phyloP scores from a whole-genome alignment of 441 rosid genomes.

The Croton laevigatus region DNA sequence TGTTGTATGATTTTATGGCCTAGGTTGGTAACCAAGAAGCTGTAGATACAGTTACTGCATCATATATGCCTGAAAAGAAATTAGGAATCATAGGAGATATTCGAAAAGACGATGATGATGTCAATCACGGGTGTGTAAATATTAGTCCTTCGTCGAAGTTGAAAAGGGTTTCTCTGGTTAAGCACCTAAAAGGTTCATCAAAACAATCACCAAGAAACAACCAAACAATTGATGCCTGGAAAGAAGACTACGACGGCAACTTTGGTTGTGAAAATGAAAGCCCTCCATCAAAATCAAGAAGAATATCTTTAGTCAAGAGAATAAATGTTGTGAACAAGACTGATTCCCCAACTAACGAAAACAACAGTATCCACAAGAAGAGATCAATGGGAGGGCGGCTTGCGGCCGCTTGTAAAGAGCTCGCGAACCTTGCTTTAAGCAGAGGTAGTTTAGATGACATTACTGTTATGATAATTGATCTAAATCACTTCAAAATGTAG shows the following conservation, averaged over 20 bases:
- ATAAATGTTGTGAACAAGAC: constrained; percentile 28
- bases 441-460: constrained; percentile 83
- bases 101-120: constrained; percentile 28
- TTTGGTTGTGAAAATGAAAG: constrained; percentile 40
- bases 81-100: constrained; percentile 18
- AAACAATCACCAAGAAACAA: constrained; percentile 37
- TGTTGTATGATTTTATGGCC: not conserved
- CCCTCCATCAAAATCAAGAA: constrained; percentile 54
- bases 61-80: constrained; percentile 39
- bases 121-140: constrained; percentile 42
- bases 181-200: constrained; percentile 32
- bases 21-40: constrained; percentile 81
- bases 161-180: constrained; percentile 50
- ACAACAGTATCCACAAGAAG: constrained; percentile 31
- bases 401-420: constrained; percentile 64
- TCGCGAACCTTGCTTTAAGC: constrained; percentile 54
- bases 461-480: constrained; percentile 72
- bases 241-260: constrained; percentile 35
- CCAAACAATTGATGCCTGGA: constrained; percentile 23
- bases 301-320: constrained; percentile 44
- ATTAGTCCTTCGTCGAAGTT: constrained; percentile 69
- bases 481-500: constrained; percentile 38
- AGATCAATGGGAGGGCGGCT: constrained; percentile 31
- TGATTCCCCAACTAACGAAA: constrained; percentile 38
- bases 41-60: constrained; percentile 43